These are phyloP conservation scores for Actinomortierella ambigua DNA, from an alignment of 371 early-diverging fungal genomes.

Conservation along the genomic window DNA sequence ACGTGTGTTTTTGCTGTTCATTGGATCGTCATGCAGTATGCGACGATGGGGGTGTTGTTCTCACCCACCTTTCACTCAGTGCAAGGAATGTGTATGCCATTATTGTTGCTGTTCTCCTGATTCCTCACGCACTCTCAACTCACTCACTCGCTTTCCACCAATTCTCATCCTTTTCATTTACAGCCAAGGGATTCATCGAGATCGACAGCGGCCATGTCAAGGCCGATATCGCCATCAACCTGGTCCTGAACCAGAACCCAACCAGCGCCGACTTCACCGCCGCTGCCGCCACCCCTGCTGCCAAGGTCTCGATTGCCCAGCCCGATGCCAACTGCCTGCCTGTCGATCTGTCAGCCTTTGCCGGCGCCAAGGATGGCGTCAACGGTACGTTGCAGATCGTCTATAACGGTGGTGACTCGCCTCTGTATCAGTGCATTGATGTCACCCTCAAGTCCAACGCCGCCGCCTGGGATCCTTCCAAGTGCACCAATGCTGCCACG, in stretches of 20 bases:
- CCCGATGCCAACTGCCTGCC: constrained; percentile 55
- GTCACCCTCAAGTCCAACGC: constrained; percentile 51
- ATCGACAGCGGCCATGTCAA: constrained; percentile 53
- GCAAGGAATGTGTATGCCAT: not conserved
- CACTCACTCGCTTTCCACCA: too few relatives aligned
- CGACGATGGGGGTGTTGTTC: too few relatives aligned
- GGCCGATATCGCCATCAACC: constrained; percentile 53
- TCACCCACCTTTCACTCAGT: too few relatives aligned
- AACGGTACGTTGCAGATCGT: constrained; percentile 62
- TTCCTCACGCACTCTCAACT: not conserved
- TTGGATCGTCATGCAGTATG: not conserved
- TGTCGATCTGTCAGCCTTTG: constrained; percentile 39
- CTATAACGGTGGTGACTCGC: constrained; percentile 62
- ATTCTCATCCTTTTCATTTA: too few relatives aligned
- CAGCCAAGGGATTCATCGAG: constrained; percentile 54
- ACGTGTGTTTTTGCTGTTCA: constrained; percentile 11
- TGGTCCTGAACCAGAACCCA: constrained; percentile 52
- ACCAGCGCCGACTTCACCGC: constrained; percentile 35
- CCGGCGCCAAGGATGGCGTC: constrained; percentile 49
- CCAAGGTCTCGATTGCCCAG: constrained; percentile 28
- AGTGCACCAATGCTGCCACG: constrained; percentile 56
- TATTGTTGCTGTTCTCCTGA: not conserved
- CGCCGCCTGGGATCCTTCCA: constrained; percentile 48
- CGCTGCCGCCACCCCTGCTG: constrained; percentile 41
- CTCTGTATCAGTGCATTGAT: constrained; percentile 66